A percentile compares a stretch with the other conserved stretches of the same genome.
phyloP scores from a whole-genome alignment of 2,329 filamentous ascomycete species.

The Aspergillus tamarii region DNA sequence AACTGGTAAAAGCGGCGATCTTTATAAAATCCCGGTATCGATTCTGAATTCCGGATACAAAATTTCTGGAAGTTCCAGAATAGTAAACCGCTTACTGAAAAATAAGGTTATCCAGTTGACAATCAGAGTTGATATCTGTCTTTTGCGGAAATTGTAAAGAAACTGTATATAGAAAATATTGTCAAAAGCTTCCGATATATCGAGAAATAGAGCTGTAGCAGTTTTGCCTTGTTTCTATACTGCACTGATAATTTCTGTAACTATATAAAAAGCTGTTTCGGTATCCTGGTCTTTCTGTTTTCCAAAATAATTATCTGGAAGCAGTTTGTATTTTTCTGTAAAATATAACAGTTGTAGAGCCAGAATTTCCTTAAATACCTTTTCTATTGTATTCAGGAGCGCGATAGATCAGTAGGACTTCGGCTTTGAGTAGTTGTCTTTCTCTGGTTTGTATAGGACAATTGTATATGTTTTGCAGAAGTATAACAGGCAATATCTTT shows the following conservation, averaged over 20 bases:
- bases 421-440: slow-evolving; percentile 20
- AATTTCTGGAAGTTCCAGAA: neutral
- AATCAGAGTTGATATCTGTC: too few species aligned
- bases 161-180: slow-evolving; percentile 20
- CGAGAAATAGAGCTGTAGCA: slow-evolving; percentile 1
- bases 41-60: neutral
- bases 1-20: slow-evolving; percentile 27
- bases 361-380: slow-evolving; percentile 23
- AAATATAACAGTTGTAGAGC: slow-evolving; percentile 18
- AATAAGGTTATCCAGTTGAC: slow-evolving; percentile 26
- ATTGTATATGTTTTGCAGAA: slow-evolving; percentile 11
- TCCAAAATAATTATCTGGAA: slow-evolving; percentile 3
- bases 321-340: slow-evolving; percentile 12
- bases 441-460: slow-evolving; percentile 25
- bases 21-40: slow-evolving; percentile 6
- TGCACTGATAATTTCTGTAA: slow-evolving; percentile 1
- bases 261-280: slow-evolving; percentile 6
- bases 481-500: slow-evolving; percentile 9
- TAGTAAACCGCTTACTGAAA: slow-evolving; percentile 7
- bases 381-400: slow-evolving; percentile 21
- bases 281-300: slow-evolving; percentile 1
- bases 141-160: slow-evolving; percentile 21
- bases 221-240: neutral
- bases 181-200: slow-evolving; percentile 17
- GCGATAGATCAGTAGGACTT: slow-evolving; percentile 24